Base-by-base conservation (phyloP, 1,284 basidiomycete genomes). In the Thecaphora frezii region DNA sequence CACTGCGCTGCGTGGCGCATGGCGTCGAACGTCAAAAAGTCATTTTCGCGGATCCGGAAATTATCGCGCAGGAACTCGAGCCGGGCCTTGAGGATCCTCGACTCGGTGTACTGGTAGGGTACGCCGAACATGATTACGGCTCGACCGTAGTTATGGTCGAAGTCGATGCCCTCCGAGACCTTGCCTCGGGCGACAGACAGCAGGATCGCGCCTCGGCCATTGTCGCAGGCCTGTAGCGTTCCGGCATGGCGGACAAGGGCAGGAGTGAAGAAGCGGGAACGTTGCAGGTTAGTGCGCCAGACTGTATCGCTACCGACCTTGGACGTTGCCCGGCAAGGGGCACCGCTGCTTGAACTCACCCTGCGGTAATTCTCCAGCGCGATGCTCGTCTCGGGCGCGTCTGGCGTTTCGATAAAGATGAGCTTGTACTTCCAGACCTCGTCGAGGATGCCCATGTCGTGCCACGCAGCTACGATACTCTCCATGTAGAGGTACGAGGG, bases 41-140 rank as follows among this genome's bases (percentile, higher is more conserved):
- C 96, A 39, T 94, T 97, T 80, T 99, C 96, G 51, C 93, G 87
- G 80, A 99, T 97, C 55, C 94, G 87, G 81, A 97, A 97, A 54
- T 93, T 91, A 81, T 98, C 96, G n/a, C 96, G 87, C 60, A 99
- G 84, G 80, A 97, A 99, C 81, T 99, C 96, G 44, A 99, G 83
- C 14, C 96, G 88, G 33, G 96, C 96, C 80, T 97, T 97, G 63
- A 99, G 83, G 52, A 99, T 99, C 51, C 96, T 87, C 71, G 91
- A 94, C 80, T 99, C 96, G 26, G 96, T 99, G 76, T 99, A 99
- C 80, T 99, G 94, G 74, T 97, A 97, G 4, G 93, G 93, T 26
- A 97, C 91, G 22, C 93, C 96, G 82, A 99, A 98, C 96, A 99
- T 98, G 80, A 99, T 92, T 75, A 99, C 96, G 66, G 96, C 96